Evolutionary conservation across 163 green algal species (phyloP), one percentile per base, ranked within the genome.

Genomic region (Volvox carteri): DNA sequence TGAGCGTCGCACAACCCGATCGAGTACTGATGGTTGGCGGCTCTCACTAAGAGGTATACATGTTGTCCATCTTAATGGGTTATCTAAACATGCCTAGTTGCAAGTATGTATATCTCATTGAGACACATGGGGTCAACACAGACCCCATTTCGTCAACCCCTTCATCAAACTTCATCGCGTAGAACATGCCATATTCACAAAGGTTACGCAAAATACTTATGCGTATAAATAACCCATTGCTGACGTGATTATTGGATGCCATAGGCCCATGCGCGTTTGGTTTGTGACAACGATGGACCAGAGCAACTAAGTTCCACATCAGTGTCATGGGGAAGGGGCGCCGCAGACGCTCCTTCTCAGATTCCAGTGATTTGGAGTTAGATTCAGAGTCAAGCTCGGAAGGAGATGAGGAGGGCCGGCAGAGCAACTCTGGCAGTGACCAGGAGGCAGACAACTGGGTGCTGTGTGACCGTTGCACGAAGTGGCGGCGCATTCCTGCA

Each of bases 401-500:
- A 2, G 28, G 54, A 25, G 78, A 85, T 85, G 78, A 58, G 23
- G 60, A 65, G 56, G 56, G 54, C 28, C 78, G 60, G 73, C 73
- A 80, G 54, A 80, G 73, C 73, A 62, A 80, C 44, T 80, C 73
- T 46, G 75, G 44, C 42, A 80, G 73, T 28, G 73, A 85, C 77
- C 52, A 86, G 41, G 58, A 76, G 6, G 78, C 78, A 2, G 86
- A 86, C 8, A 79, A 85, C 14, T 99, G 96, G 96, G 94, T 98
- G 18, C 91, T 96, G 30, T 99, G 97, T 81, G 97, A 98, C 77
- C 72, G 72, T 0, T 98, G 97, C 89, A 89, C 91, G 3, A 97
- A 97, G 76, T 99, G 97, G 97, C 87, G 97, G 28, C 86, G 96
- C 9, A 90, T 99, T 2, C 91, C 94, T 1, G 84, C 90, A 18